Percentiles rank a stretch among this genome's conserved stretches.
Evolutionary conservation across 768 basidiomycete species (phyloP).

Genomic region (Tricholoma matsutake): DNA sequence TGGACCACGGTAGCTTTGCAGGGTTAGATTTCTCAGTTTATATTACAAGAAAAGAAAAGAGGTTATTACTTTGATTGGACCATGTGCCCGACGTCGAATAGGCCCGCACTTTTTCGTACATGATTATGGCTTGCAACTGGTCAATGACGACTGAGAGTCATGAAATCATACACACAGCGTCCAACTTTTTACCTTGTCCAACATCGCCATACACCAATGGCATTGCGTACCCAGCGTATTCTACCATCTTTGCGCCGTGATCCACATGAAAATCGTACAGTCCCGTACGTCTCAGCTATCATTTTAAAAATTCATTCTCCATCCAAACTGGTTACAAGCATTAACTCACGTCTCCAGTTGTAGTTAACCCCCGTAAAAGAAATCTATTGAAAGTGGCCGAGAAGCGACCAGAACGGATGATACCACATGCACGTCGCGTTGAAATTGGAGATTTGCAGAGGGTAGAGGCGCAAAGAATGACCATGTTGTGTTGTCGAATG

Average conservation of each 20-base stretch:
- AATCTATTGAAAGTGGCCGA: not conserved
- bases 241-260: slow-evolving; percentile 89
- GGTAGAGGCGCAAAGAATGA: not conserved
- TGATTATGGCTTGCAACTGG: slow-evolving; percentile 89
- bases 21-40: not conserved
- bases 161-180: not conserved
- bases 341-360: slow-evolving; percentile 13
- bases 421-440: not conserved
- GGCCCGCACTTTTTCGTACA: slow-evolving; percentile 74
- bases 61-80: slow-evolving; percentile 92
- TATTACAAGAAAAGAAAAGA: too few relatives aligned
- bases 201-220: slow-evolving; percentile 81
- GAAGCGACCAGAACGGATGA: not conserved
- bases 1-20: slow-evolving; percentile 71
- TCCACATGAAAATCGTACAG: slow-evolving; percentile 88
- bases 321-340: not conserved
- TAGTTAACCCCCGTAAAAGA: slow-evolving; percentile 9
- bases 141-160: not conserved
- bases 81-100: slow-evolving; percentile 99
- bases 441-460: not conserved
- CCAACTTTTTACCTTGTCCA: slow-evolving; percentile 60
- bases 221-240: slow-evolving; percentile 96
- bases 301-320: not conserved
- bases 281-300: slow-evolving; percentile 57
- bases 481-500: not conserved